Evolutionary conservation across 768 basidiomycete genomes (phyloP).

Genomic region (Favolaschia claudopus): DNA sequence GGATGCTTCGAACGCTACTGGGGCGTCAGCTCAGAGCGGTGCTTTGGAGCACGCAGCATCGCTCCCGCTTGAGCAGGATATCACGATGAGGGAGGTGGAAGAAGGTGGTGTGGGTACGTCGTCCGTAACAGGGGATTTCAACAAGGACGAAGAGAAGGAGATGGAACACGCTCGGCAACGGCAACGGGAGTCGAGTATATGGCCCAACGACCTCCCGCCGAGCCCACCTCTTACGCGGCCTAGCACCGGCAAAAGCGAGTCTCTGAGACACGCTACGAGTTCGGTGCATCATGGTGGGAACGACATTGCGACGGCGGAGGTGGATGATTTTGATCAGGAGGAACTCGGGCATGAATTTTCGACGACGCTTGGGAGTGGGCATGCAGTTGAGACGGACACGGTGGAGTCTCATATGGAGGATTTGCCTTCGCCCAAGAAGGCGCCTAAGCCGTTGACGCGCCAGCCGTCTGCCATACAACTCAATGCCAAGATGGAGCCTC

Average conservation of each 20-base stretch:
- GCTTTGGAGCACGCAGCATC: no score
- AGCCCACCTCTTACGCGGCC: constrained; percentile 41
- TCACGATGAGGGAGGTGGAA: background rate
- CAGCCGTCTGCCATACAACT: constrained; percentile 56
- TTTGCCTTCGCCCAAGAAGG: constrained; percentile 6
- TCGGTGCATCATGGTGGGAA: constrained; percentile 36
- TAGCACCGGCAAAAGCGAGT: constrained; percentile 25
- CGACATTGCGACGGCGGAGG: constrained; percentile 22
- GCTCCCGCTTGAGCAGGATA: no score
- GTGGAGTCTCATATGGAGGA: constrained; percentile 1
- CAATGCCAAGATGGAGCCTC: constrained; percentile 61
- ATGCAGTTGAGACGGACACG: constrained; percentile 4
- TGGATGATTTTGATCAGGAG: constrained; percentile 7
- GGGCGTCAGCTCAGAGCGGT: no score
- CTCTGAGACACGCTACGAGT: constrained; percentile 17
- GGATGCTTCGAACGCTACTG: background rate
- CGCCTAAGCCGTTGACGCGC: constrained; percentile 20
- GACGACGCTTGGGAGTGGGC: constrained; percentile 11
- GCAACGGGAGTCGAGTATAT: constrained; percentile 27
- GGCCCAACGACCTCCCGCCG: constrained; percentile 35
- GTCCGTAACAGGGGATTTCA: constrained; percentile 4
- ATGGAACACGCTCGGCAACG: constrained; percentile 9
- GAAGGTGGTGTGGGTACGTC: background rate
- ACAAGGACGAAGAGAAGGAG: constrained; percentile 18
- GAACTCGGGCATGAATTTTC: constrained; percentile 5